These are phyloP conservation scores for Hirschfeldia incana DNA, from an alignment of 345 rosid genomes.

Conservation along the genomic window DNA sequence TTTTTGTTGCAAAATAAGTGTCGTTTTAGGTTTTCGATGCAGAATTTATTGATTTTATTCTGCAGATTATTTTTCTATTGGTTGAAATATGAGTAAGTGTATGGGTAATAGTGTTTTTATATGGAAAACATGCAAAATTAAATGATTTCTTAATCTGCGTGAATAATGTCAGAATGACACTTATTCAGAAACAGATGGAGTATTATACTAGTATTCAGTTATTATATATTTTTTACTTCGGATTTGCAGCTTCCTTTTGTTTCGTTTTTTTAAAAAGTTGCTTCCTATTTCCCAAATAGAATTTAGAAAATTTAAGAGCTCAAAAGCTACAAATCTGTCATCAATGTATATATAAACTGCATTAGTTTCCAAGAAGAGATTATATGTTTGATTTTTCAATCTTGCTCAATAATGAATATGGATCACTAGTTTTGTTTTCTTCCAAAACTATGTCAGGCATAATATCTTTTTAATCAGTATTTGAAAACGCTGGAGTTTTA, in stretches of 20 bases:
- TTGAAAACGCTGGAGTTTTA: conserved; percentile 1
- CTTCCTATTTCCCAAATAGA: not conserved
- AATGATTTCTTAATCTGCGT: too few species aligned
- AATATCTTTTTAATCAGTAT: conserved; percentile 4
- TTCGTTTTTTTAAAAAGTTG: not conserved
- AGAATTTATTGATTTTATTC: too few species aligned
- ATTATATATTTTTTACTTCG: not conserved
- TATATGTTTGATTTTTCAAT: not conserved
- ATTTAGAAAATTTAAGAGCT: not conserved
- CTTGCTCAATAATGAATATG: not conserved
- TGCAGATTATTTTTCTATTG: too few species aligned
- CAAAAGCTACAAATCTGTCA: not conserved
- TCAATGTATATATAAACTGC: not conserved
- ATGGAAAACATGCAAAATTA: too few species aligned
- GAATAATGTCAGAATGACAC: too few species aligned
- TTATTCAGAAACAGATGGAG: too few species aligned
- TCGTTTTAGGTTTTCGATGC: too few species aligned
- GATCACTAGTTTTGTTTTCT: conserved; percentile 20
- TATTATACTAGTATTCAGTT: not conserved
- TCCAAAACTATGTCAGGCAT: conserved; percentile 27
- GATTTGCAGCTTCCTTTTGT: not conserved
- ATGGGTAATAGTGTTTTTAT: too few species aligned
- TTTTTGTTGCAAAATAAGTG: too few species aligned
- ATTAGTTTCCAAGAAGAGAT: not conserved
- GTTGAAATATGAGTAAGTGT: too few species aligned